Base-by-base conservation (phyloP, 257 asterid genomes). In the Cruciata laevipes region DNA sequence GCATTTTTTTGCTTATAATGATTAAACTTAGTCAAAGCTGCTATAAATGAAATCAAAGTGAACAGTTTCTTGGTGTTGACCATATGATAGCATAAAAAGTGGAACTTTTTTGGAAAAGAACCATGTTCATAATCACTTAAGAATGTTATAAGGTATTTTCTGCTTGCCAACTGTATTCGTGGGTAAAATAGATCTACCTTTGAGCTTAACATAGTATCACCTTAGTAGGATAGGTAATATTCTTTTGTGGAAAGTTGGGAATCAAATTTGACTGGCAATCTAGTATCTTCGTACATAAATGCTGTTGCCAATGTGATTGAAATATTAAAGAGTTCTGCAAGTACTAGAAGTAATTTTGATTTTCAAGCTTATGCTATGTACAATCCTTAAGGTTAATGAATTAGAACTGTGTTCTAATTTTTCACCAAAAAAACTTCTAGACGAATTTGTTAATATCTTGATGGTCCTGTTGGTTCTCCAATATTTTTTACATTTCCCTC, bases 21-120 rank as follows among this genome's bases (percentile, higher is more conserved):
- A 51, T 72, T 79, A 44, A 68, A 55, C 68, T 13, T 57, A 1
- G 37, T 70, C 25, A 42, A 47, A 55, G 24, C 12, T 23, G 17
- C 23, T 13, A 3, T 14, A 23, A 8, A 9, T 32, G n/a, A 24
- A 32, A 18, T 44, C 47, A 52, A 13, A 55, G 4, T 30, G 16
- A 32, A 23, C 25, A 9, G n/a, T 24, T 30, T 61, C 35, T 25
- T 20, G 44, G 21, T 9, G 6, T 38, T 69, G 16, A 30, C 18
- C 62, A 14, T 70, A 3, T 21, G 14, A 17, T 17, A 7, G 21
- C 51, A 66, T 4, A 30, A 66, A 1, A n/a, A 66, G 23, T 4
- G 32, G 51, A 59, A 58, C 17, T 31, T 31, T 16, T 25, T 17
- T 47, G 38, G 59, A 30, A 11, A 24, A 14, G 17, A 42, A 65